A percentile compares a stretch with the other conserved stretches of the same genome.
Evolutionary conservation across 2,329 filamentous ascomycete species (phyloP).

Genomic region (Fusarium sp.): DNA sequence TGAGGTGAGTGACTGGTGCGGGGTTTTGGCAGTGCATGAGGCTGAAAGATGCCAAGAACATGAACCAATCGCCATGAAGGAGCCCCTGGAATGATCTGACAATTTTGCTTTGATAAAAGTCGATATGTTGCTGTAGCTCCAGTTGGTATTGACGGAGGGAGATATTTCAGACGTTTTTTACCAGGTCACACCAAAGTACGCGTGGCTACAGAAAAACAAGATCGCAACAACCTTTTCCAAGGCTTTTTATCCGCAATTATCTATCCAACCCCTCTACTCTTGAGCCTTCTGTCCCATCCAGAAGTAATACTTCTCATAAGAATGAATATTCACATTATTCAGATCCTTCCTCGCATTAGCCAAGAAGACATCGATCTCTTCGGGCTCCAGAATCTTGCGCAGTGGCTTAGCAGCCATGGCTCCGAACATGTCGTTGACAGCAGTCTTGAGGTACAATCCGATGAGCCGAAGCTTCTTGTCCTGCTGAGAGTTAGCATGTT

Average conservation of each 20-base stretch:
- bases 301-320: slow-evolving; percentile 44
- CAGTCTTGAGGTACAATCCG: slow-evolving; percentile 32
- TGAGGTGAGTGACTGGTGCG: background rate
- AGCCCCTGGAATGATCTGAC: too few species aligned
- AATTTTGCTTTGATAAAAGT: background rate
- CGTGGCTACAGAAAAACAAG: fast-evolving
- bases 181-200: background rate
- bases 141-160: fast-evolving
- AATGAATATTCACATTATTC: slow-evolving; percentile 20
- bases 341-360: slow-evolving; percentile 33
- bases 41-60: background rate
- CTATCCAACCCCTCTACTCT: background rate
- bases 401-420: slow-evolving; percentile 43
- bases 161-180: fast-evolving
- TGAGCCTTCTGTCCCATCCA: slow-evolving; percentile 40
- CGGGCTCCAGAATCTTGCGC: slow-evolving; percentile 25
- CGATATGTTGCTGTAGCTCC: fast-evolving
- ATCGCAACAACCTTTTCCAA: background rate
- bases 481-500: background rate
- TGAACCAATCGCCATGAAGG: background rate
- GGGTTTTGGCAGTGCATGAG: background rate
- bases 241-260: fast-evolving
- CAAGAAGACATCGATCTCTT: slow-evolving; percentile 37
- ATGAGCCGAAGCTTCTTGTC: slow-evolving; percentile 39
- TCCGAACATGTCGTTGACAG: slow-evolving; percentile 40